Evolutionary conservation across 345 rosid genomes (phyloP), one percentile per base, ranked within the genome.

Genomic region (Populus euphratica): DNA sequence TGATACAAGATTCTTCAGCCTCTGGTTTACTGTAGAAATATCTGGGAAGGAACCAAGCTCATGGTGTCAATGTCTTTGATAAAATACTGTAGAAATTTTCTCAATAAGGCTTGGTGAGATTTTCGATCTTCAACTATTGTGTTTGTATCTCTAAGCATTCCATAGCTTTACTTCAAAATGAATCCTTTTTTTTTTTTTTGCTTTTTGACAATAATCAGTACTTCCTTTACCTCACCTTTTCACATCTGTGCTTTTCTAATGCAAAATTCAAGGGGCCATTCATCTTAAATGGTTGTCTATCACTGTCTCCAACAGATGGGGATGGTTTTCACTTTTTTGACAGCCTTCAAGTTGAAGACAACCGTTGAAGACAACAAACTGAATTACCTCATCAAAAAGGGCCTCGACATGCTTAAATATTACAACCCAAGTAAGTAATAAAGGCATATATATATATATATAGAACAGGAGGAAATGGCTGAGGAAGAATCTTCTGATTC

Each of bases 261-360:
- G 72, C 72, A 65, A 70, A 79, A 74, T 47, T 69, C 25, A 41
- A 76, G 79, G 88, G 84, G 44, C 83, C 83, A 70, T 76, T 76
- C 67, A 59, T 78, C 76, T 70, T 75, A 72, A 81, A 79, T 81
- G 79, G 78, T 47, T 39, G 82, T 81, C 86, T 67, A 69, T 81
- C 86, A 77, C 14, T 83, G 86, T 82, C 81, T 75, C 79, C 81
- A 17, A 69, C 13, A 35, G 85, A 83, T 72, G 31, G 62, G 68
- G 76, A 86, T 79, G 20, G 73, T 72, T 82, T 79, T 82, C n/a
- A 73, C 87, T 70, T 79, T 77, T 81, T 78, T 52, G 9, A 68
- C 75, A 43, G 78, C 69, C 44, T 73, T 78, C 50, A 71, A 68
- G 67, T 49, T 76, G 9, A 18, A 21, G 68, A 69, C 49, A 73